A percentile compares a stretch with the other conserved stretches of the same genome.
These are phyloP conservation scores for Clonostachys solani DNA, from an alignment of 2,329 filamentous ascomycete genomes.

Conservation along the genomic window DNA sequence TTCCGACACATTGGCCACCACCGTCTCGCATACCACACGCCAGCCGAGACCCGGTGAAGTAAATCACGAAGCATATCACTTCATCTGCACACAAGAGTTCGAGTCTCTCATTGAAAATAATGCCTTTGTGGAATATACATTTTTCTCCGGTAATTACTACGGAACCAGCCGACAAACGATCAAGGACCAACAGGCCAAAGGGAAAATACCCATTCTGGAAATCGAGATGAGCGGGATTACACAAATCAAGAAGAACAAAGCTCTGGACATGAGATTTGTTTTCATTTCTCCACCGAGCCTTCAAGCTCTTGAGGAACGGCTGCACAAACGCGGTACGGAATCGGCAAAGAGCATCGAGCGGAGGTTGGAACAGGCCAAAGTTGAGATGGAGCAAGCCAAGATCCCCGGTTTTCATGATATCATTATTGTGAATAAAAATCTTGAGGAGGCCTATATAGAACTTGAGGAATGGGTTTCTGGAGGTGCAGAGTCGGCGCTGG, in stretches of 20 bases:
- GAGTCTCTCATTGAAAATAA: constrained; percentile 58
- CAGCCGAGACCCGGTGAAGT: constrained; percentile 69
- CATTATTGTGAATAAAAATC: constrained; percentile 34
- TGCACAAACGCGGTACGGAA: constrained; percentile 73
- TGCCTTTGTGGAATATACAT: constrained; percentile 81
- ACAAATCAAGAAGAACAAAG: constrained; percentile 72
- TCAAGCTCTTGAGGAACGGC: constrained; percentile 67
- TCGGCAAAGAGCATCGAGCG: constrained; percentile 66
- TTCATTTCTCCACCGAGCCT: constrained; percentile 80
- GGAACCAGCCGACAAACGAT: constrained; percentile 81
- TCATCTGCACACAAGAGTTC: constrained; percentile 65
- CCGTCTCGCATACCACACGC: constrained; percentile 76
- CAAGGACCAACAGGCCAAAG: constrained; percentile 66
- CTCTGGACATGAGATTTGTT: constrained; percentile 72
- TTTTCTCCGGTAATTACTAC: constrained; percentile 83
- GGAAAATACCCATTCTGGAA: constrained; percentile 77
- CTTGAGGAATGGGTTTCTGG: constrained; percentile 42
- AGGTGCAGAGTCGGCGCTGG: no score
- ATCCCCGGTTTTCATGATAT: constrained; percentile 49
- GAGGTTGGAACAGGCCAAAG: constrained; percentile 65
- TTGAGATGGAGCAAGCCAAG: constrained; percentile 71
- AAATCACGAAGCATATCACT: constrained; percentile 79
- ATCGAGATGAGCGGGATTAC: constrained; percentile 97
- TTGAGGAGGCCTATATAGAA: constrained; percentile 47
- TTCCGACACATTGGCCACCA: constrained; percentile 46